Evolutionary conservation across 148 eudicot species (phyloP), one percentile per base, ranked within the genome.

Genomic region (Vaccinium myrtillus): DNA sequence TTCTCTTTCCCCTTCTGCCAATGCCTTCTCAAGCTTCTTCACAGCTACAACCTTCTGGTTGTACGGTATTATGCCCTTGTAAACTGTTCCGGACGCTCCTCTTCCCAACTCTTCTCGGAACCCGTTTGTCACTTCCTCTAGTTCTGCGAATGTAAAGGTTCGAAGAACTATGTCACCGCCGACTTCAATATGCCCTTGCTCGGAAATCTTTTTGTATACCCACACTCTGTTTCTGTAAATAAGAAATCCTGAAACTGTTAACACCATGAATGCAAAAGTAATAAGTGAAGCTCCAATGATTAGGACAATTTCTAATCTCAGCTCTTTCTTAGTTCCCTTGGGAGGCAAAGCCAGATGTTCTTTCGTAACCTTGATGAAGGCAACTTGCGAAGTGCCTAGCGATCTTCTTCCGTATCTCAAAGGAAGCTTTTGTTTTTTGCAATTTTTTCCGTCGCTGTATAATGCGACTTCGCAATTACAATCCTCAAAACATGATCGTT

Each of bases 391-490:
- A 8, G 10, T 30, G 2, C 0, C 9, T 1, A 5, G 10, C 71
- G 12, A 19, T 21, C 39, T 79, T 75, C 86, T 84, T 49, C 86
- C 87, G 55, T 84, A 84, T 55, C 77, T 86, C 76, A 87, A 4
- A 1, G 90, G 89, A 18, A 89, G 84, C 85, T 58, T 79, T 69
- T 79, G 87, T 83, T 82, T 82, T 76, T 19, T 59, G 85, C 90
- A 89, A 0, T 6, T 1, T 4, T 16, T 1, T 0, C 55, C 23
- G 0, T 55, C 82, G 6, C 55, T n/a, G 59, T 39, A 89, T 0
- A 89, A 1, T 0, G 89, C 87, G 2, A 84, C 87, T 3, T 85
- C 90, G 56, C 89, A 89, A 49, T 74, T 79, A 46, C 90, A 86
- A 54, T 88, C 90, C 19, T 74, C 81, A 4, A 81, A 21, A 50